These are phyloP conservation scores for Petrea volubilis DNA, from an alignment of 257 asterid species.

Conservation along the genomic window DNA sequence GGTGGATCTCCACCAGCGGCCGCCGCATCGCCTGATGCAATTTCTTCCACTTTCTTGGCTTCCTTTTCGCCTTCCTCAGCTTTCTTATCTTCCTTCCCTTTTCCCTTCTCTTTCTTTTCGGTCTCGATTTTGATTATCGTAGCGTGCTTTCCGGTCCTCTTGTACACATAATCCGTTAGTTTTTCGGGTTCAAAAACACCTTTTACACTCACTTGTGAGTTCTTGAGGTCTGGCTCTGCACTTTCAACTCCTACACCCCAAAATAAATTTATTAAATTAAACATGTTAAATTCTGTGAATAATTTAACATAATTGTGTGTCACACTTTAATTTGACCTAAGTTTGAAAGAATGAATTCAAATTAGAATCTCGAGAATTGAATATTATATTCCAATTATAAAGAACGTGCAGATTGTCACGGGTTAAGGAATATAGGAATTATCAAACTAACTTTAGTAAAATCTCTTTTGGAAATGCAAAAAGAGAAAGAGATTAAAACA, in stretches of 20 bases:
- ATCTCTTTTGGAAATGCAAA: constrained; percentile 36
- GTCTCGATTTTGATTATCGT: constrained; percentile 59
- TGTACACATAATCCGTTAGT: constrained; percentile 57
- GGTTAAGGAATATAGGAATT: constrained; percentile 26
- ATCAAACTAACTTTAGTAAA: constrained; percentile 6
- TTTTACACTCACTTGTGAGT: constrained; percentile 71
- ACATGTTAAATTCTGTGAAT: too few relatives aligned
- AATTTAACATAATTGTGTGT: neutral
- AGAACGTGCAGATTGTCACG: constrained; percentile 36
- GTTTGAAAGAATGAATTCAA: constrained; percentile 35
- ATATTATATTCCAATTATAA: constrained; percentile 26
- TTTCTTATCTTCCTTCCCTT: constrained; percentile 49
- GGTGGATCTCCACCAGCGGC: constrained; percentile 22
- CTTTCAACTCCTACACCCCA: constrained; percentile 79
- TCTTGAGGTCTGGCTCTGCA: constrained; percentile 79
- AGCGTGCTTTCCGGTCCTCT: constrained; percentile 74
- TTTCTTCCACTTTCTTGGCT: constrained; percentile 33
- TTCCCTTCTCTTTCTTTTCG: constrained; percentile 56
- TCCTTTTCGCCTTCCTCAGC: constrained; percentile 28
- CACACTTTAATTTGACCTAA: constrained; percentile 34
- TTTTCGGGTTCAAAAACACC: constrained; percentile 64
- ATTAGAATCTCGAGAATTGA: constrained; percentile 30
- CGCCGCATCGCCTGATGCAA: constrained; percentile 25
- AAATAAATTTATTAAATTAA: too few relatives aligned
- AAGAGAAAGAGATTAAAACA: constrained; percentile 22